A percentile compares a stretch with the other conserved stretches of the same genome.
These are phyloP conservation scores for Cicer yamashitae DNA, from an alignment of 306 rosid species.

Conservation along the genomic window DNA sequence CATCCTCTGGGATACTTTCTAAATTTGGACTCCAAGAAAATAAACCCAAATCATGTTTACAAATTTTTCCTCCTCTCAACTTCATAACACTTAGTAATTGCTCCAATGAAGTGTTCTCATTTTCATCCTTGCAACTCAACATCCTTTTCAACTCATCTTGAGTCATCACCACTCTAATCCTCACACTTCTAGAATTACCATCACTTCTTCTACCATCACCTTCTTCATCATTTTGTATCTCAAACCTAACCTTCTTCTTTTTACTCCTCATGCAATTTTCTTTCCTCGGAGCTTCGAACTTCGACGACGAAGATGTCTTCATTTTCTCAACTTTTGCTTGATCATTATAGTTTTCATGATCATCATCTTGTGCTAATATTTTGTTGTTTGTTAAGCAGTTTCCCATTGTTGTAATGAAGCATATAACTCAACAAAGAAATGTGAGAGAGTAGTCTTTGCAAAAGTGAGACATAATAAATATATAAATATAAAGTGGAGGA, in stretches of 20 bases:
- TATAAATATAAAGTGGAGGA: slow-evolving; percentile 18
- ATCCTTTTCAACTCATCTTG: slow-evolving; percentile 71
- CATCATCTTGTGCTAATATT: slow-evolving; percentile 53
- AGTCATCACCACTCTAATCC: slow-evolving; percentile 80
- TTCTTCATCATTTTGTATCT: slow-evolving; percentile 31
- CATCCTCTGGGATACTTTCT: slow-evolving; percentile 72
- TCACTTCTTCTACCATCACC: neutral
- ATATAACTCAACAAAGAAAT: neutral
- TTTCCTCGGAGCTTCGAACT: slow-evolving; percentile 8
- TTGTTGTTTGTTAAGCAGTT: slow-evolving; percentile 64
- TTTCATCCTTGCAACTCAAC: slow-evolving; percentile 48
- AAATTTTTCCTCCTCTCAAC: slow-evolving; percentile 58
- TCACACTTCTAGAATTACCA: slow-evolving; percentile 58
- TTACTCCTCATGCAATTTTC: slow-evolving; percentile 45
- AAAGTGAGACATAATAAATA: slow-evolving; percentile 3
- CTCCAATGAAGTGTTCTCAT: slow-evolving; percentile 51
- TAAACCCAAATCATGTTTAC: slow-evolving; percentile 36
- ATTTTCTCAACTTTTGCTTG: slow-evolving; percentile 40
- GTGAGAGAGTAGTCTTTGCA: slow-evolving; percentile 24
- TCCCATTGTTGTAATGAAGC: slow-evolving; percentile 60
- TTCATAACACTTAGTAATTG: slow-evolving; percentile 62
- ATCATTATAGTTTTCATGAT: slow-evolving; percentile 43
- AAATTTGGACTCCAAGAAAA: slow-evolving; percentile 64
- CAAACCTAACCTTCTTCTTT: slow-evolving; percentile 50
- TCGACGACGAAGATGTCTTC: neutral